Evolutionary conservation across 306 rosid species (phyloP).

Genomic region (Vicia villosa): DNA sequence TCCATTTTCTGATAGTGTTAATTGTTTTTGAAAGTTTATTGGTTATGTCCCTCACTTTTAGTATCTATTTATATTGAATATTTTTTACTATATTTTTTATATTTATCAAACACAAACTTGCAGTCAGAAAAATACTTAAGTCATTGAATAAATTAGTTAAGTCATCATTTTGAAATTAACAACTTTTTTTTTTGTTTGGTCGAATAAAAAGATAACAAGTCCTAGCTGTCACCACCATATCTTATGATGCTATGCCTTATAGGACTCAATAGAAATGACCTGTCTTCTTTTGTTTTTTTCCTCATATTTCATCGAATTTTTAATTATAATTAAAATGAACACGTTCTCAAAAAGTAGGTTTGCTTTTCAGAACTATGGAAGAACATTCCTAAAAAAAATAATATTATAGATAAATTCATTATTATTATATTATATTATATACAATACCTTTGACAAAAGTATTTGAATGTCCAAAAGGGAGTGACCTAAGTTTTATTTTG

Average conservation of each 20-base stretch:
- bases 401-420: not conserved
- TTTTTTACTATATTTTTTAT: too few relatives aligned
- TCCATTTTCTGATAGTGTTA: too few relatives aligned
- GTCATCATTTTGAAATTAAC: conserved; percentile 18
- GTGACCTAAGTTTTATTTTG: conserved; percentile 1
- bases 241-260: conserved; percentile 33
- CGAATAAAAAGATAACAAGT: too few relatives aligned
- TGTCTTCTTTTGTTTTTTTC: not conserved
- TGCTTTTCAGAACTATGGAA: conserved; percentile 1
- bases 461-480: not conserved
- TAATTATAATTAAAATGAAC: not conserved
- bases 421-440: not conserved
- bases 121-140: not conserved
- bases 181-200: not conserved
- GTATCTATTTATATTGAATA: too few relatives aligned
- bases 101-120: conserved; percentile 38
- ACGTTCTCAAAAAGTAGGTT: not conserved
- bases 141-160: not conserved
- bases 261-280: not conserved
- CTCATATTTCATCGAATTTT: not conserved
- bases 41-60: too few relatives aligned
- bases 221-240: not conserved
- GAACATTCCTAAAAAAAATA: not conserved
- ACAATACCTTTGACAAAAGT: not conserved
- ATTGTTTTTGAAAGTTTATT: too few relatives aligned